Base-by-base conservation (phyloP, 805 yeast genomes). In the Metschnikowia proteae region DNA sequence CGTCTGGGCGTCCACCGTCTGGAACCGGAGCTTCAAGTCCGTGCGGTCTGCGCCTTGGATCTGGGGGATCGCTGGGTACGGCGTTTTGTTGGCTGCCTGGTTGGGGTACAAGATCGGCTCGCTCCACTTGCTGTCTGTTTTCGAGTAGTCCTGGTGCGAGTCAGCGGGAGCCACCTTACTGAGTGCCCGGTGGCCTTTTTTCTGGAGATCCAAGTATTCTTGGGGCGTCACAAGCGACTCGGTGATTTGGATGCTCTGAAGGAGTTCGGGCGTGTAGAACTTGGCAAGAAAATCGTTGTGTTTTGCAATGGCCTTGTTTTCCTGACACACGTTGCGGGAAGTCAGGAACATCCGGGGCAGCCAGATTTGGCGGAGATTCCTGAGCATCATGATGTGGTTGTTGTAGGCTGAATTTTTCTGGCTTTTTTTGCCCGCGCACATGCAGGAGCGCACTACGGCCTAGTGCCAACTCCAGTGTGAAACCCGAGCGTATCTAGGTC, bases 221-320 rank as follows among this genome's bases (percentile, higher is more conserved):
- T 79, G 72, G 17, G 96, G 92, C 7, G 81, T 73, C 45, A 90
- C 82, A 17, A 80, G 75, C 4, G 85, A 73, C 69, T 92, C 97
- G 0, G 97, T 88, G 39, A 85, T 76, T 57, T 86, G 74, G 56
- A 94, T 88, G 46, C 95, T 81, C 62, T 88, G 87, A 53, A 92
- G 78, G 44, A 91, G 75, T 50, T 84, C 86, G 30, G 90, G 88
- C 6, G 92, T 81, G 66, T 92, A 92, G 72, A 84, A 92, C 62
- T 89, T 82, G 41, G 80, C 66, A 56, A 91, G 74, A 54, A 73
- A 75, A 39, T 79, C 76, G 54, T 81, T 58, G 64, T 84, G 89
- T 49, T 70, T 52, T 10, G 60, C 53, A 7, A 33, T 2, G 4
- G 26, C 33, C 28, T 32, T 33, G 27, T 11, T 33, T 10, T 33